These are phyloP conservation scores for Cordyceps cicadae DNA, from an alignment of 2,329 filamentous ascomycete species.

Conservation along the genomic window DNA sequence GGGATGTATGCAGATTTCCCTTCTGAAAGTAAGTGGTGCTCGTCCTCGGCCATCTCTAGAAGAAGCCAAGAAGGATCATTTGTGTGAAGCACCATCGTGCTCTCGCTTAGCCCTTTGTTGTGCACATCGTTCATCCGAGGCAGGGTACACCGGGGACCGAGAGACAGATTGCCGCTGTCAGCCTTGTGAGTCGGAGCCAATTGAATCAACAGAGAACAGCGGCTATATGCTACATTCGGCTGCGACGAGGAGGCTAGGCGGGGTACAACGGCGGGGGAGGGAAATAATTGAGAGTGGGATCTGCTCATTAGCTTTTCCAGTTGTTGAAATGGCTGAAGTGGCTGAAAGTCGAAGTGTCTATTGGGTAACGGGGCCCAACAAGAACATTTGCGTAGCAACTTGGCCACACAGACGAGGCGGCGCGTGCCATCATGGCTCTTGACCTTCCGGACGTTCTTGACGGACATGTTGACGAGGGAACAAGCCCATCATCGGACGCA, in stretches of 20 bases:
- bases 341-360: neutral
- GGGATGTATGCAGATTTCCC: neutral
- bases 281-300: neutral
- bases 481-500: neutral
- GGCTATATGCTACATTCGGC: conserved; percentile 2
- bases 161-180: conserved; percentile 1
- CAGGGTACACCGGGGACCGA: neutral
- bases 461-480: neutral
- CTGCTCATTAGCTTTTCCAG: neutral
- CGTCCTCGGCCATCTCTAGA: neutral
- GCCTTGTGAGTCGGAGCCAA: neutral
- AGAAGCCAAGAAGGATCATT: neutral
- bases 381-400: neutral
- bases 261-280: neutral
- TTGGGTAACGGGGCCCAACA: neutral
- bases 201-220: neutral
- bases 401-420: neutral
- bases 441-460: neutral
- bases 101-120: neutral
- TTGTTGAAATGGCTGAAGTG: neutral
- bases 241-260: neutral
- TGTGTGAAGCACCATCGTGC: neutral
- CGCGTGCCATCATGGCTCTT: neutral
- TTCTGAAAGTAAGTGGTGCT: neutral
- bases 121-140: conserved; percentile 2